phyloP scores from a whole-genome alignment of 371 early-diverging fungal species.

The Gilbertella persicaria region DNA sequence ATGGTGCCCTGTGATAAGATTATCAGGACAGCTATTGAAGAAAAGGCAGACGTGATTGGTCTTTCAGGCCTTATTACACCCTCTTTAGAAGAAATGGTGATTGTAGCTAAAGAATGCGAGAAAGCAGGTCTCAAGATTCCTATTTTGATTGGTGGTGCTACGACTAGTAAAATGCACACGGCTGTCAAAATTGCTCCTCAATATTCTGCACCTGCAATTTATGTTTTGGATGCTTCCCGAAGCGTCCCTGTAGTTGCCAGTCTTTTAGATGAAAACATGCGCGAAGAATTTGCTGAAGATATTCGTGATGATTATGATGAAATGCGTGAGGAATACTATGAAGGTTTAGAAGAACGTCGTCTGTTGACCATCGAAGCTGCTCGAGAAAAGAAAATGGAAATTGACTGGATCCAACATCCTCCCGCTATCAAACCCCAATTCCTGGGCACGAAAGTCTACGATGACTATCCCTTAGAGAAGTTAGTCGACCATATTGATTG shows the following conservation, averaged over 20 bases:
- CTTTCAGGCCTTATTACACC: slow-evolving; percentile 93
- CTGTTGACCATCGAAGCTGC: slow-evolving; percentile 72
- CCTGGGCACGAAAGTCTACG: slow-evolving; percentile 79
- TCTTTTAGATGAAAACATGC: slow-evolving; percentile 73
- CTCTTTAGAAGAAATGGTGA: slow-evolving; percentile 94
- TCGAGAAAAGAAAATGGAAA: slow-evolving; percentile 58
- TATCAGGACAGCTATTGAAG: slow-evolving; percentile 78
- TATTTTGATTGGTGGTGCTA: slow-evolving; percentile 92
- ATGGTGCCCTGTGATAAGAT: slow-evolving; percentile 93
- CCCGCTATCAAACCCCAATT: slow-evolving; percentile 76
- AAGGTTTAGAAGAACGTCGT: slow-evolving; percentile 81
- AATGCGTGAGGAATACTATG: slow-evolving; percentile 91
- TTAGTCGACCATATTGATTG: slow-evolving; percentile 87
- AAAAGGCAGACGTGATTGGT: slow-evolving; percentile 90
- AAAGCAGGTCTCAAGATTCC: slow-evolving; percentile 85
- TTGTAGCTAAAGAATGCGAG: slow-evolving; percentile 89
- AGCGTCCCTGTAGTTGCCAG: slow-evolving; percentile 81
- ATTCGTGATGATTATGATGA: slow-evolving; percentile 92
- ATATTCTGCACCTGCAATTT: slow-evolving; percentile 69
- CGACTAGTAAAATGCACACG: slow-evolving; percentile 93
- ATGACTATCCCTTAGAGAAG: slow-evolving; percentile 70
- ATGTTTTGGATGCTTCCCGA: slow-evolving; percentile 82
- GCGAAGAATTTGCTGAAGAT: slow-evolving; percentile 83
- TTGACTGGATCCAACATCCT: slow-evolving; percentile 66
- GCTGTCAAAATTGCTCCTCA: slow-evolving; percentile 94